Conservation (phyloP, 192 early-diverging fungal genomes). For the Entomortierella chlamydospora region DNA sequence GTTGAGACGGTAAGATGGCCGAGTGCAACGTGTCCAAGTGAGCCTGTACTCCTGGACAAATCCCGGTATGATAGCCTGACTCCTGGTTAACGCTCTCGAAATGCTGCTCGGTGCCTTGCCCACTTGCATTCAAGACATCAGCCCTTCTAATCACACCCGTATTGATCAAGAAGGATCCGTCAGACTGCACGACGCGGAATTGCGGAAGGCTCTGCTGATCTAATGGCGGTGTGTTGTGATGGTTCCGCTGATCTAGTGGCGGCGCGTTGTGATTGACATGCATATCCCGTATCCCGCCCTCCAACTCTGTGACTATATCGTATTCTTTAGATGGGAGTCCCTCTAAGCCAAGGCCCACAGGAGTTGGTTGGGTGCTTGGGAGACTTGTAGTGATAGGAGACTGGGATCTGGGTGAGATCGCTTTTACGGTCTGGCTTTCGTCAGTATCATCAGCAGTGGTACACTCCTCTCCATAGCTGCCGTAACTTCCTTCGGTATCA, state of each 20-base stretch:
- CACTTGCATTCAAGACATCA: neutral
- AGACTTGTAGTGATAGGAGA: neutral
- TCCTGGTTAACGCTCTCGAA: conserved; percentile 24
- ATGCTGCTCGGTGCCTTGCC: neutral
- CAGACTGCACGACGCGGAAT: neutral
- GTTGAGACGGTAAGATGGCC: conserved; percentile 13
- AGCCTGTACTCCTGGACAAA: conserved; percentile 31
- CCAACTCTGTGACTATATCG: conserved; percentile 6
- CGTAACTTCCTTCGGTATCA: neutral
- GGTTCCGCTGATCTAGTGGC: conserved; percentile 33
- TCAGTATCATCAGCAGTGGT: neutral
- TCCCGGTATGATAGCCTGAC: conserved; percentile 34
- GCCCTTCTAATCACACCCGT: conserved; percentile 6
- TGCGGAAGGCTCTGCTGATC: conserved; percentile 37
- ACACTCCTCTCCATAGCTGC: neutral
- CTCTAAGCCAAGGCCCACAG: neutral
- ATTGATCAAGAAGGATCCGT: conserved; percentile 22
- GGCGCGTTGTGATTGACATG: conserved; percentile 15
- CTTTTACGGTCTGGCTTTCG: neutral
- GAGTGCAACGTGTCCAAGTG: conserved; percentile 21
- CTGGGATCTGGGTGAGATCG: neutral
- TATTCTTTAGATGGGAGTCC: no score
- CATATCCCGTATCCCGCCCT: conserved; percentile 12
- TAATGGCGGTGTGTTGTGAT: conserved; percentile 26
- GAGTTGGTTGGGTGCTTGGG: neutral